Percentiles rank a stretch among this genome's conserved stretches.
Evolutionary conservation across 2,329 filamentous ascomycete genomes (phyloP).

Genomic region (Herpotrichia juniperi): DNA sequence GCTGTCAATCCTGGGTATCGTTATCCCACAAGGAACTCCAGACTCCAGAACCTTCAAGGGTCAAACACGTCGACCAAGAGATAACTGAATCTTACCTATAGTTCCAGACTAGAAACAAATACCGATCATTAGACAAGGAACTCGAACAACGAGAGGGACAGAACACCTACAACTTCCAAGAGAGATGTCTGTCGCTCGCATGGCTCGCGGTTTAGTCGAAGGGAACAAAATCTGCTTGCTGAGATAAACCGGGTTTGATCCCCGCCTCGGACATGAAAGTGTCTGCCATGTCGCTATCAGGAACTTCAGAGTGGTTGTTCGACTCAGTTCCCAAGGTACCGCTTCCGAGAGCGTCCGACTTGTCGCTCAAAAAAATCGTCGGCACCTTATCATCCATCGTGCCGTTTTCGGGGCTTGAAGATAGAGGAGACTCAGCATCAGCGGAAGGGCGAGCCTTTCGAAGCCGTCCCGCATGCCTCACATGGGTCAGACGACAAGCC

Average conservation of each 20-base stretch:
- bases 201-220: slow-evolving; percentile 15
- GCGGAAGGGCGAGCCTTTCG: slow-evolving; percentile 21
- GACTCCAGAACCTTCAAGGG: neutral
- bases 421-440: slow-evolving; percentile 4
- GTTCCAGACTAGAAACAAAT: neutral
- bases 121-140: neutral
- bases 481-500: slow-evolving; percentile 83
- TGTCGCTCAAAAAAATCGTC: slow-evolving; percentile 1
- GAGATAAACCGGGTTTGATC: slow-evolving; percentile 18
- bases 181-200: neutral
- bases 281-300: neutral
- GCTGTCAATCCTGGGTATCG: slow-evolving; percentile 5
- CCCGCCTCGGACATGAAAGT: neutral
- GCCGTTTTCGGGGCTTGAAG: neutral
- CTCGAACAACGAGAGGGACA: neutral
- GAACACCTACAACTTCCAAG: neutral
- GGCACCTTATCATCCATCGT: slow-evolving; percentile 12
- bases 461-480: slow-evolving; percentile 59
- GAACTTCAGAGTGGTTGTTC: neutral
- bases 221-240: slow-evolving; percentile 39
- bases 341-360: neutral
- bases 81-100: neutral
- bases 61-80: neutral
- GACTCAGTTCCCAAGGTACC: neutral
- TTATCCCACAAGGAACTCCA: neutral